phyloP scores from a whole-genome alignment of 805 yeast species.

The Lipomyces orientalis region DNA sequence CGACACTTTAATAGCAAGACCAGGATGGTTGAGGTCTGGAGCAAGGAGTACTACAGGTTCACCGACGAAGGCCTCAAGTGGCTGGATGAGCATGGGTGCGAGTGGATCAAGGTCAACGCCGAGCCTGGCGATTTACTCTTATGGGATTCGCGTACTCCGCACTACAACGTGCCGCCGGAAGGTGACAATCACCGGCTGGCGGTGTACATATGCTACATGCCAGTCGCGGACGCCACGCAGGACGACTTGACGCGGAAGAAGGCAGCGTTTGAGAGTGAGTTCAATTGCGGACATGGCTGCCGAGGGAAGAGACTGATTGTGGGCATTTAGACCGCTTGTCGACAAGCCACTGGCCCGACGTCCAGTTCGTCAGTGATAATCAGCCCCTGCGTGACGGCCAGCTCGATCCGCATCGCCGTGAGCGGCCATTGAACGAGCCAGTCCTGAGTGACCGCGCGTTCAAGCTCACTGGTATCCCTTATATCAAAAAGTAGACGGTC shows the following conservation, averaged over 20 bases:
- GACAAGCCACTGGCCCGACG: conserved; percentile 28
- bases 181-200: conserved; percentile 14
- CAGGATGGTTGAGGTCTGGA: neutral
- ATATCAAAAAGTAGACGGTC: conserved; percentile 16
- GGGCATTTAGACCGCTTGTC: conserved; percentile 6
- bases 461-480: conserved; percentile 26
- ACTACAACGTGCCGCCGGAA: conserved; percentile 18
- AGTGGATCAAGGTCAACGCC: conserved; percentile 24
- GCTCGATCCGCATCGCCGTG: conserved; percentile 15
- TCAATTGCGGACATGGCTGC: neutral
- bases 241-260: conserved; percentile 22
- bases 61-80: conserved; percentile 14
- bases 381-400: conserved; percentile 15
- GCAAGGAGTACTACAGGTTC: conserved; percentile 15
- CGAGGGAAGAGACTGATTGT: neutral
- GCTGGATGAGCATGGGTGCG: conserved; percentile 16
- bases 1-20: conserved; percentile 3
- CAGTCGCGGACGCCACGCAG: conserved; percentile 25
- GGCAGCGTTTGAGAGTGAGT: conserved; percentile 17
- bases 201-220: conserved; percentile 20
- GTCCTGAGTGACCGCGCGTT: conserved; percentile 20
- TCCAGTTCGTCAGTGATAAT: conserved; percentile 7
- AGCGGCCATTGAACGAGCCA: conserved; percentile 17
- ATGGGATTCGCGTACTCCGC: conserved; percentile 30
- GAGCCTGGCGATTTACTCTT: conserved; percentile 28